These are phyloP conservation scores for Phytopythium boreale DNA, from an alignment of 352 stramenopile genomes.

Conservation along the genomic window DNA sequence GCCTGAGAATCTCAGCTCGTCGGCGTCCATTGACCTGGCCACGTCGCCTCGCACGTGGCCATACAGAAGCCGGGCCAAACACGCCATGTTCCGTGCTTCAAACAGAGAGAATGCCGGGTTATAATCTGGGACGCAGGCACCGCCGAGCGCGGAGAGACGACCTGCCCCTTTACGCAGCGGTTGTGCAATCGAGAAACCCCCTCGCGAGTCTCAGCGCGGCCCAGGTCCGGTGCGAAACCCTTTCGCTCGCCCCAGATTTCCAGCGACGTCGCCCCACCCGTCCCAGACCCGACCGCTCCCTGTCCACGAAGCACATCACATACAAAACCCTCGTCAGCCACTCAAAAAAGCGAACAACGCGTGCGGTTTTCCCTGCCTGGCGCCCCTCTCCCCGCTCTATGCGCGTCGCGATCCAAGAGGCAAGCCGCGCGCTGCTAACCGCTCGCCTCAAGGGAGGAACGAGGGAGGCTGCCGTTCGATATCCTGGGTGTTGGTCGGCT, in stretches of 20 bases:
- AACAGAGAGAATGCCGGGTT: not conserved
- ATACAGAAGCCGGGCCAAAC: not conserved
- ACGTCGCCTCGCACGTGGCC: not conserved
- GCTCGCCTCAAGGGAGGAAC: not conserved
- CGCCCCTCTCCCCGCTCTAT: slow-evolving; percentile 3
- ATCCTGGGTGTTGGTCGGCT: not conserved
- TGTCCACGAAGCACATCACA: not conserved
- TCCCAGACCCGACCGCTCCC: not conserved
- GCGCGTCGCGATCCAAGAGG: not conserved
- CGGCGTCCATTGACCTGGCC: not conserved
- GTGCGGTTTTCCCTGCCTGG: not conserved
- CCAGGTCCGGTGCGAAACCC: not conserved
- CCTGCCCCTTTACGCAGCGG: not conserved
- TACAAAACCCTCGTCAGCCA: not conserved
- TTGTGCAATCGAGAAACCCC: not conserved
- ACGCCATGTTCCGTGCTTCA: not conserved
- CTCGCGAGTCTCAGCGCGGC: not conserved
- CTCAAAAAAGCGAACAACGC: not conserved
- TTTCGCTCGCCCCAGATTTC: not conserved
- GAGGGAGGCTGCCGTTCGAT: not conserved
- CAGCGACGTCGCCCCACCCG: not conserved
- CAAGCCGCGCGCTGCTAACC: not conserved
- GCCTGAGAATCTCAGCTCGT: not conserved
- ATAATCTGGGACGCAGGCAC: not conserved
- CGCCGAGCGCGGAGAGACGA: not conserved